Conservation (phyloP, 768 basidiomycete genomes). For the Sporobolomyces pararoseus region DNA sequence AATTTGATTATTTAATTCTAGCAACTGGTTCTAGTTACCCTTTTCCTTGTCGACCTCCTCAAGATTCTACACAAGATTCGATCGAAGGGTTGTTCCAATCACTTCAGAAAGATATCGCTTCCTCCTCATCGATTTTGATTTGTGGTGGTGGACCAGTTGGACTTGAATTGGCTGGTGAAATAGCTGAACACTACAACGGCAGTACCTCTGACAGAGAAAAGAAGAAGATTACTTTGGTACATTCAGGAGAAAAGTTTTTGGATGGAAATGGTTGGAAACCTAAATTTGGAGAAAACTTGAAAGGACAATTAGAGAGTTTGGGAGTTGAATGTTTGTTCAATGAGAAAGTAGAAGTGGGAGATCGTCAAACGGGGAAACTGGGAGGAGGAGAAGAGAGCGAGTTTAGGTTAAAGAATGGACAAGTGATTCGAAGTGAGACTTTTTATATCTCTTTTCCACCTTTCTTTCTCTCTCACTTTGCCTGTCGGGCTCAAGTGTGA, state of each 20-base stretch:
- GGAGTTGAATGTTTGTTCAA: constrained; percentile 20
- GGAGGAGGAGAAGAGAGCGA: neutral
- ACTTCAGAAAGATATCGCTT: constrained; percentile 20
- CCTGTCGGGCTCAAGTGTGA: no score
- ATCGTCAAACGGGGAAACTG: constrained; percentile 10
- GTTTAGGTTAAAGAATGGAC: constrained; percentile 19
- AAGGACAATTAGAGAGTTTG: constrained; percentile 11
- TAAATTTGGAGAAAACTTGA: constrained; percentile 6
- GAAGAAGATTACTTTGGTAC: constrained; percentile 43
- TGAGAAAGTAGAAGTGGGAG: constrained; percentile 3
- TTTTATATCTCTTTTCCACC: neutral
- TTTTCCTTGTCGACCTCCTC: constrained; percentile 26
- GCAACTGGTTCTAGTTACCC: constrained; percentile 39
- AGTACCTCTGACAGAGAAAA: neutral
- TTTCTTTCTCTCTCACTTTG: neutral
- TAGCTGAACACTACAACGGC: constrained; percentile 23
- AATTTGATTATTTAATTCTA: constrained; percentile 37
- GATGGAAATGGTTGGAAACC: constrained; percentile 17
- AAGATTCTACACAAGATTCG: constrained; percentile 11
- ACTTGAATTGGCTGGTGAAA: constrained; percentile 43
- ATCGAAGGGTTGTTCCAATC: constrained; percentile 20
- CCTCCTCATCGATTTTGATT: constrained; percentile 21
- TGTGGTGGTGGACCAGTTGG: constrained; percentile 43
- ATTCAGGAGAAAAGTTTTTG: constrained; percentile 27
- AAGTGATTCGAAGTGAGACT: constrained; percentile 8